Evolutionary conservation across 768 basidiomycete species (phyloP), one percentile per base, ranked within the genome.

Genomic region (Panaeolus papilionaceus): DNA sequence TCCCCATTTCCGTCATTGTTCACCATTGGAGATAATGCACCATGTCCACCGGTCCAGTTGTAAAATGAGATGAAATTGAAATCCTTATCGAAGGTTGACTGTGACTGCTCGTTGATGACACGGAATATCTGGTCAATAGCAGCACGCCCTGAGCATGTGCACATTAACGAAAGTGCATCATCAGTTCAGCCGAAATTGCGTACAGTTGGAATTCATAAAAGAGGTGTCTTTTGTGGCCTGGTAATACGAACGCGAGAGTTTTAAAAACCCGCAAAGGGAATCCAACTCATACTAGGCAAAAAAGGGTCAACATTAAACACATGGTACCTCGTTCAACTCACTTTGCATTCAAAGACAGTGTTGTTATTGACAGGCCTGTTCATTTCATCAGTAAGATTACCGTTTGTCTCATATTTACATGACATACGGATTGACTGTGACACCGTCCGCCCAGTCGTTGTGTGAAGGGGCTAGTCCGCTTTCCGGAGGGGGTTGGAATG

Each of bases 281-380:
- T 94, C 92, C 62, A 94, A 81, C 75, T 94, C 92, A 71, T 92
- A 94, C 90, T 91, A 65, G 39, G 63, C 58, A 38, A 61, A 38
- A 63, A 66, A 38, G 18, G 11, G 42, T 44, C 33, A 58, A 20
- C 38, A 11, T 23, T 20, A 23, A 61, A 38, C 2, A 16, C 8
- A 14, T 26, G 20, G 23, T 28, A 61, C 40, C 11, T 20, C 16
- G 37, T 49, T 37, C 20, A 61, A 23, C 77, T 44, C 65, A 90
- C 91, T 83, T 94, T 94, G 87, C 92, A 94, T 75, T 93, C 92
- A 69, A 91, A 94, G 0, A 94, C 92, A 0, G 86, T 89, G 64
- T 83, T 80, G 66, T 89, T 87, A 71, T 92, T 78, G 23, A 93
- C 85, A 4, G 91, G 89, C 1, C 91, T 93, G 58, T 23, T 23